A percentile compares a stretch with the other conserved stretches of the same genome.
phyloP scores from a whole-genome alignment of 2,329 filamentous ascomycete species.

The Tolypocladium guangdongense region DNA sequence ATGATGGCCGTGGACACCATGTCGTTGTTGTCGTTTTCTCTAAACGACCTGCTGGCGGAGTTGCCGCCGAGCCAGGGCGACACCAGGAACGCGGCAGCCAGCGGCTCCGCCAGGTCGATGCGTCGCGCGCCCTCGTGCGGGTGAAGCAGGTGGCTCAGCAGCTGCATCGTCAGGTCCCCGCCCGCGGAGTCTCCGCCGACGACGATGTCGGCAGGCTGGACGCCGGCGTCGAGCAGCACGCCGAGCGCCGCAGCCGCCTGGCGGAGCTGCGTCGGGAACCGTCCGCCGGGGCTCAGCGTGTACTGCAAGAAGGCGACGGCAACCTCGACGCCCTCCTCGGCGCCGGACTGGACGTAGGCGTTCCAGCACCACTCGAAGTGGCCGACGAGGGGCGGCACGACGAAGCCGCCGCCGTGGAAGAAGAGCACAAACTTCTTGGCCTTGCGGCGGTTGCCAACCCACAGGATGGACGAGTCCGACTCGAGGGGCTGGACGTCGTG shows the following conservation, averaged over 20 bases:
- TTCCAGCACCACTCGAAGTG: conserved; percentile 18
- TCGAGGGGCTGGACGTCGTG: conserved; percentile 10
- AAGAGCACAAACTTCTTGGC: conserved; percentile 18
- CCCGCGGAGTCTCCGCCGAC: conserved; percentile 27
- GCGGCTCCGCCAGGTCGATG: conserved; percentile 12
- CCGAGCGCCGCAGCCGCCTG: conserved; percentile 21
- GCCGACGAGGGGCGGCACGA: conserved; percentile 9
- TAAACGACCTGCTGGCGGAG: conserved; percentile 11
- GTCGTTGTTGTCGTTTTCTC: conserved; percentile 17
- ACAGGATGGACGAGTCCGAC: conserved; percentile 11
- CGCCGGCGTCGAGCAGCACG: conserved; percentile 17
- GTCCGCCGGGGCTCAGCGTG: conserved; percentile 17
- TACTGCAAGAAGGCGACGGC: conserved; percentile 24
- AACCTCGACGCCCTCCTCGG: conserved; percentile 11
- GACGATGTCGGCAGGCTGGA: conserved; percentile 18
- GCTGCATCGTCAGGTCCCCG: conserved; percentile 20
- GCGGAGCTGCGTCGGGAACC: conserved; percentile 19
- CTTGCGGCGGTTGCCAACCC: conserved; percentile 15
- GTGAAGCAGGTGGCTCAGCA: conserved; percentile 21
- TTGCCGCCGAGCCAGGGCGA: conserved; percentile 20
- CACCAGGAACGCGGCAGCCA: conserved; percentile 20
- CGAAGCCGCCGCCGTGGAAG: conserved; percentile 18
- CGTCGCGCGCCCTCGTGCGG: conserved; percentile 13
- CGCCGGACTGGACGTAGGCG: conserved; percentile 10
- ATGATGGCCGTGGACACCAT: conserved; percentile 18